Conservation (phyloP, 257 asterid species). For the Asclepias syriaca region DNA sequence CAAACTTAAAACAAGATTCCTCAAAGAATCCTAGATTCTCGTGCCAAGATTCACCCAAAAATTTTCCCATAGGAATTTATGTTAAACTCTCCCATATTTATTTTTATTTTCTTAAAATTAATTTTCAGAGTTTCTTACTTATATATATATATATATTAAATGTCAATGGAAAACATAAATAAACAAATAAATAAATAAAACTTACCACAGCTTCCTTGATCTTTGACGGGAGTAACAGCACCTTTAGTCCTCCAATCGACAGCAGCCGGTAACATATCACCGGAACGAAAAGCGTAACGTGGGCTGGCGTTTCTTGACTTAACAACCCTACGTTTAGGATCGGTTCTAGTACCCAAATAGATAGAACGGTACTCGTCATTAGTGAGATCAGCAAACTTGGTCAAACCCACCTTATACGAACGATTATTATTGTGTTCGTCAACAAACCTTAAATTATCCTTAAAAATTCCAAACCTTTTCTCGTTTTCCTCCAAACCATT, state of each 20-base stretch:
- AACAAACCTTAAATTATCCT: slow-evolving; percentile 60
- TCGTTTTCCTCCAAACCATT: slow-evolving; percentile 60
- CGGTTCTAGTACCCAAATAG: slow-evolving; percentile 57
- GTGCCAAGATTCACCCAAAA: not conserved
- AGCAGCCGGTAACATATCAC: slow-evolving; percentile 45
- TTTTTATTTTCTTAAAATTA: no score
- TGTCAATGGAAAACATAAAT: no score
- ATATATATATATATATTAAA: no score
- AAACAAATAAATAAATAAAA: not conserved
- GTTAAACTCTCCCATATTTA: no score
- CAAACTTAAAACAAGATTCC: no score
- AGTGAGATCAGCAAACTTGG: slow-evolving; percentile 65
- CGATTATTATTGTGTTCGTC: slow-evolving; percentile 56
- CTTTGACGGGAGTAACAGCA: slow-evolving; percentile 57
- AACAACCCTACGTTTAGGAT: slow-evolving; percentile 50
- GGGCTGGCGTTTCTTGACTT: slow-evolving; percentile 46
- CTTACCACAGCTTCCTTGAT: slow-evolving; percentile 71
- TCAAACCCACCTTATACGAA: slow-evolving; percentile 62
- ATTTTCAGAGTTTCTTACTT: no score
- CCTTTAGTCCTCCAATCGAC: slow-evolving; percentile 78
- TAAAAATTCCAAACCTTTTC: slow-evolving; percentile 52
- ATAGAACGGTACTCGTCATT: slow-evolving; percentile 54
- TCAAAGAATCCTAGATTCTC: no score
- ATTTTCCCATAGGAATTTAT: not conserved
- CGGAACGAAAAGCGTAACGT: slow-evolving; percentile 33